These are phyloP conservation scores for Umbellularia californica DNA, from an alignment of 164 flowering plant genomes.

Conservation along the genomic window DNA sequence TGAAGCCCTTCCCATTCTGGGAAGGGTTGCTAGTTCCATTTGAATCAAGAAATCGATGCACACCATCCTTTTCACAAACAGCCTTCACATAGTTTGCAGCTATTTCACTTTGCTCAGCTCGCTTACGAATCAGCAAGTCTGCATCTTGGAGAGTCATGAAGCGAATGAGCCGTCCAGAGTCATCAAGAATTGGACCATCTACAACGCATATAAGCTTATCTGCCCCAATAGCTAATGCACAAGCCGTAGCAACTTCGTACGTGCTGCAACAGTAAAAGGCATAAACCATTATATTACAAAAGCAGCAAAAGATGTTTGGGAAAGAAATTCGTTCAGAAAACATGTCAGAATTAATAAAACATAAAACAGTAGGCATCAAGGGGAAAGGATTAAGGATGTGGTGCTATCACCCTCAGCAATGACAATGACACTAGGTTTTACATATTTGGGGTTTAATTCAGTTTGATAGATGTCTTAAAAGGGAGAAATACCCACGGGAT, in stretches of 20 bases:
- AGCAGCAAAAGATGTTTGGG: neutral
- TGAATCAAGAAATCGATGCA: slow-evolving; percentile 18
- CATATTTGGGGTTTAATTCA: too few species aligned
- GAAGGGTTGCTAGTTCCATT: slow-evolving; percentile 23
- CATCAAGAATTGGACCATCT: slow-evolving; percentile 92
- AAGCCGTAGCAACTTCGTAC: slow-evolving; percentile 98
- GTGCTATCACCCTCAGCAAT: neutral
- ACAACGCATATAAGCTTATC: slow-evolving; percentile 93
- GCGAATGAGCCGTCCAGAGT: slow-evolving; percentile 65
- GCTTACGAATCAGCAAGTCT: slow-evolving; percentile 63
- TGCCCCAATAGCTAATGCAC: slow-evolving; percentile 92
- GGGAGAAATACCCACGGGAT: too few species aligned
- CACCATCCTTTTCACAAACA: slow-evolving; percentile 51
- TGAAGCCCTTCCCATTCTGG: slow-evolving; percentile 34
- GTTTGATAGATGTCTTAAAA: too few species aligned
- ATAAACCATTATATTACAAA: slow-evolving; percentile 1
- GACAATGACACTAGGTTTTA: neutral
- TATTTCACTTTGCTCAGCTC: slow-evolving; percentile 87
- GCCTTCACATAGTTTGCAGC: slow-evolving; percentile 97
- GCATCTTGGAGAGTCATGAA: slow-evolving; percentile 89
- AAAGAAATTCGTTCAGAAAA: neutral
- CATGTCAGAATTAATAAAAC: neutral
- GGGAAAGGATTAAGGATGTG: neutral
- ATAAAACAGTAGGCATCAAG: neutral
- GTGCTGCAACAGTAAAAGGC: slow-evolving; percentile 52